phyloP scores from a whole-genome alignment of 345 rosid genomes.

The Pistacia atlantica region DNA sequence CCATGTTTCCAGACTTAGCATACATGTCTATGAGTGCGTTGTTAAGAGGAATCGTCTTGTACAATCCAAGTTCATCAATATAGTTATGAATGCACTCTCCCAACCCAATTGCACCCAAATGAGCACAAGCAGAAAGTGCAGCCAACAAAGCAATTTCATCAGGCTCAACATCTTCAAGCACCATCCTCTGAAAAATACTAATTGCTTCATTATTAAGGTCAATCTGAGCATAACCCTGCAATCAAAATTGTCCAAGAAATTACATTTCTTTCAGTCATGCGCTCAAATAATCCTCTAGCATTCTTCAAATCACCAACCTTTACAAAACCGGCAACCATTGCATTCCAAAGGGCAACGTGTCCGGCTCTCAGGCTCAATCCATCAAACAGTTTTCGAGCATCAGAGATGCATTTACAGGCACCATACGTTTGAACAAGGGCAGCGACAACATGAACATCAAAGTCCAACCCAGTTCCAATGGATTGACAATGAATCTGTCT shows the following conservation, averaged over 20 bases:
- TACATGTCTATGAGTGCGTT: slow-evolving; percentile 77
- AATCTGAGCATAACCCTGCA: slow-evolving; percentile 59
- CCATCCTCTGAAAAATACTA: slow-evolving; percentile 55
- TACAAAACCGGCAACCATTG: slow-evolving; percentile 54
- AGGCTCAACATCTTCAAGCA: slow-evolving; percentile 55
- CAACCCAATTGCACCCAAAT: slow-evolving; percentile 57
- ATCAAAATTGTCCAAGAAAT: slow-evolving; percentile 78
- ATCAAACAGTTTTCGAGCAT: slow-evolving; percentile 67
- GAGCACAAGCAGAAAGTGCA: slow-evolving; percentile 71
- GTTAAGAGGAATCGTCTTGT: slow-evolving; percentile 41
- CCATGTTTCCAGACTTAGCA: slow-evolving; percentile 64
- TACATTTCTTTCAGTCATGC: slow-evolving; percentile 56
- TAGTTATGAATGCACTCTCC: slow-evolving; percentile 66
- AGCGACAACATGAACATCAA: slow-evolving; percentile 43
- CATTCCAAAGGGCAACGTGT: slow-evolving; percentile 60
- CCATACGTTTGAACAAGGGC: slow-evolving; percentile 65
- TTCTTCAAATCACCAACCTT: slow-evolving; percentile 47
- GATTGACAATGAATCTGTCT: slow-evolving; percentile 59
- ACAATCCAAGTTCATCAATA: slow-evolving; percentile 35
- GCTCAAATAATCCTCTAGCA: slow-evolving; percentile 50
- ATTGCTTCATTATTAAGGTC: slow-evolving; percentile 54
- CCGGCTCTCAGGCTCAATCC: slow-evolving; percentile 26
- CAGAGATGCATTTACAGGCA: slow-evolving; percentile 25
- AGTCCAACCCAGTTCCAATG: slow-evolving; percentile 46
- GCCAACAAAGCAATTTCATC: slow-evolving; percentile 69